These are phyloP conservation scores for Akebia trifoliata DNA, from an alignment of 164 flowering plant genomes.

Conservation along the genomic window DNA sequence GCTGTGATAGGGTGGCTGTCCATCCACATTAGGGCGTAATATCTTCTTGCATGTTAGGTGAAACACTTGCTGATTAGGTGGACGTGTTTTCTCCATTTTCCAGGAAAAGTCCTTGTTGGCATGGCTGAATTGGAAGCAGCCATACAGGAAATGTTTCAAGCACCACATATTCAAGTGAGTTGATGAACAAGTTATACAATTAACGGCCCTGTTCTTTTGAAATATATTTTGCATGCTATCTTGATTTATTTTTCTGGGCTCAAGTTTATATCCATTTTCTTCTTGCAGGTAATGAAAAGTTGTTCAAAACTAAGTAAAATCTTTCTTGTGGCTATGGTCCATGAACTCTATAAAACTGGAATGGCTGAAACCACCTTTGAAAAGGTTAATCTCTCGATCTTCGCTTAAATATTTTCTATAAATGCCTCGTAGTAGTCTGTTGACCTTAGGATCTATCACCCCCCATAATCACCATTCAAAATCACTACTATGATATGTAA, in stretches of 20 bases:
- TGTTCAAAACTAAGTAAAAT: slow-evolving; percentile 75
- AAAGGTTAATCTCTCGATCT: slow-evolving; percentile 43
- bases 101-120: slow-evolving; percentile 64
- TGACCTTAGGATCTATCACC: no score
- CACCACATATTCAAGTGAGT: slow-evolving; percentile 91
- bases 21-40: no score
- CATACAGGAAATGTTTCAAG: slow-evolving; percentile 98
- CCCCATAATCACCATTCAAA: no score
- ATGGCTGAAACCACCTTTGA: slow-evolving; percentile 91
- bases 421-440: not conserved
- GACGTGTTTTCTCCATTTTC: slow-evolving; percentile 14
- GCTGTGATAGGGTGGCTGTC: no score
- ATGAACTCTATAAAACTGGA: slow-evolving; percentile 88
- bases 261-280: slow-evolving; percentile 7
- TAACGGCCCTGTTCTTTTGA: not conserved
- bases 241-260: not conserved
- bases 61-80: not conserved
- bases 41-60: no score
- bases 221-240: not conserved
- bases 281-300: slow-evolving; percentile 66
- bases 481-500: no score
- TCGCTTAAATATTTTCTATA: not conserved
- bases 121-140: slow-evolving; percentile 91
- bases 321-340: slow-evolving; percentile 85
- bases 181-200: not conserved